A percentile compares a stretch with the other conserved stretches of the same genome.
These are phyloP conservation scores for Phenoliferia sp. DNA, from an alignment of 1,284 basidiomycete species.

Conservation along the genomic window DNA sequence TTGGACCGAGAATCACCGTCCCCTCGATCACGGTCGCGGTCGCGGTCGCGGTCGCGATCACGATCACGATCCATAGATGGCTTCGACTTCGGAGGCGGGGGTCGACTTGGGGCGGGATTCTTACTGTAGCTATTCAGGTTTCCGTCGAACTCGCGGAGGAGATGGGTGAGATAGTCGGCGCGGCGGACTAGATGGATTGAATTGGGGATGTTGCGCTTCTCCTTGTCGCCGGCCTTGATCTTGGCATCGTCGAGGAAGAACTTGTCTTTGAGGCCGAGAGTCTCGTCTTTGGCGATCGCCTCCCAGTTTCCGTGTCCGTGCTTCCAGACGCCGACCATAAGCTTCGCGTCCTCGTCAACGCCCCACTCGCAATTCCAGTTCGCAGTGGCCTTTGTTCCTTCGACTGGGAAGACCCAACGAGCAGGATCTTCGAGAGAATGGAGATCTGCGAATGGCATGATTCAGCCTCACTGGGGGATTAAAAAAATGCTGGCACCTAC, in stretches of 20 bases:
- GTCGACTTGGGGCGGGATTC: constrained; percentile 18
- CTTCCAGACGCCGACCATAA: constrained; percentile 86
- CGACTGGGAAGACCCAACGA: constrained; percentile 80
- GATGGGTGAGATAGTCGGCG: constrained; percentile 86
- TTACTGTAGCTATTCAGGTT: constrained; percentile 4
- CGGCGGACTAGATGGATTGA: constrained; percentile 95
- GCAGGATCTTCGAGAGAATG: constrained; percentile 58
- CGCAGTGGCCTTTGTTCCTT: constrained; percentile 85
- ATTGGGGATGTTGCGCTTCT: constrained; percentile 71
- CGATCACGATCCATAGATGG: constrained; percentile 40
- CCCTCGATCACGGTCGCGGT: not conserved
- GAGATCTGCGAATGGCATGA: constrained; percentile 44
- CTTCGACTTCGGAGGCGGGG: constrained; percentile 27
- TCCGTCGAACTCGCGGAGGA: constrained; percentile 58
- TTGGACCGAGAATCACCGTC: constrained; percentile 28
- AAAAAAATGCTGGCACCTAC: constrained; percentile 13
- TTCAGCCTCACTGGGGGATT: not conserved
- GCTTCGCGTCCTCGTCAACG: constrained; percentile 85
- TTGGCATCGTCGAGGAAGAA: constrained; percentile 98
- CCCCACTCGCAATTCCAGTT: constrained; percentile 95
- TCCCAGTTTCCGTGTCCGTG: constrained; percentile 99
- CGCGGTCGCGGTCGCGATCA: not conserved
- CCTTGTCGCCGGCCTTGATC: constrained; percentile 61
- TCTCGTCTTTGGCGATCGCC: constrained; percentile 79
- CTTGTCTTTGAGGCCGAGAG: constrained; percentile 78